A percentile compares a stretch with the other conserved stretches of the same genome.
phyloP scores from a whole-genome alignment of 805 yeast genomes.

The Candida manassasensis region DNA sequence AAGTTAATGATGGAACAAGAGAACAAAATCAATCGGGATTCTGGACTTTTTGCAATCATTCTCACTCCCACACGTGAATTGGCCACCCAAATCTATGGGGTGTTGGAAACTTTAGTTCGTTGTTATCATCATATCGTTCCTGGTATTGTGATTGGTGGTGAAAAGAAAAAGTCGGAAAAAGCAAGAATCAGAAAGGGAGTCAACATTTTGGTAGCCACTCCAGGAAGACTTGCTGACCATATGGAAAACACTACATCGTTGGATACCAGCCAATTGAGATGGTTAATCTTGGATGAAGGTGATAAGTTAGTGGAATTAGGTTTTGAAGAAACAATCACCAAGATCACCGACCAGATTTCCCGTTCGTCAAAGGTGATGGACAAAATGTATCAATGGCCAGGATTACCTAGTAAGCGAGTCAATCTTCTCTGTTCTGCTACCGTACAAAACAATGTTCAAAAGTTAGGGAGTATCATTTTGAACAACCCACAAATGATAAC shows the following conservation, averaged over 20 bases:
- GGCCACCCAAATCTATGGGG: constrained; percentile 84
- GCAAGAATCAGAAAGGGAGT: constrained; percentile 95
- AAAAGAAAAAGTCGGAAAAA: constrained; percentile 93
- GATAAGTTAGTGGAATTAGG: constrained; percentile 95
- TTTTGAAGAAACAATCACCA: constrained; percentile 85
- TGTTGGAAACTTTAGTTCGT: constrained; percentile 64
- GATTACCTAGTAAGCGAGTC: constrained; percentile 64
- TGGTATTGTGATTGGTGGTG: constrained; percentile 96
- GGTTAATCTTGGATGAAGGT: constrained; percentile 94
- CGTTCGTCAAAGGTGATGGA: constrained; percentile 36
- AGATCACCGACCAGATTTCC: constrained; percentile 61
- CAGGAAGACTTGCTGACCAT: constrained; percentile 94
- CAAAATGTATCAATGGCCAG: constrained; percentile 39
- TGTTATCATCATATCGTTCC: constrained; percentile 90
- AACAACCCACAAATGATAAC: constrained; percentile 69
- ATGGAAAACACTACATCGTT: constrained; percentile 81
- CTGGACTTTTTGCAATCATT: constrained; percentile 86
- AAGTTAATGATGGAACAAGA: constrained; percentile 52
- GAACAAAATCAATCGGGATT: constrained; percentile 47
- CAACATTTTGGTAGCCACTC: constrained; percentile 93
- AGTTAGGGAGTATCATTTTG: constrained; percentile 74
- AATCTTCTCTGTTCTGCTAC: constrained; percentile 94
- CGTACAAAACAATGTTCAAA: constrained; percentile 71
- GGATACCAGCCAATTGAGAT: constrained; percentile 69
- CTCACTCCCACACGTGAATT: constrained; percentile 93